Conservation (phyloP, 1,284 basidiomycete genomes). For the Pseudozyma sp. region DNA sequence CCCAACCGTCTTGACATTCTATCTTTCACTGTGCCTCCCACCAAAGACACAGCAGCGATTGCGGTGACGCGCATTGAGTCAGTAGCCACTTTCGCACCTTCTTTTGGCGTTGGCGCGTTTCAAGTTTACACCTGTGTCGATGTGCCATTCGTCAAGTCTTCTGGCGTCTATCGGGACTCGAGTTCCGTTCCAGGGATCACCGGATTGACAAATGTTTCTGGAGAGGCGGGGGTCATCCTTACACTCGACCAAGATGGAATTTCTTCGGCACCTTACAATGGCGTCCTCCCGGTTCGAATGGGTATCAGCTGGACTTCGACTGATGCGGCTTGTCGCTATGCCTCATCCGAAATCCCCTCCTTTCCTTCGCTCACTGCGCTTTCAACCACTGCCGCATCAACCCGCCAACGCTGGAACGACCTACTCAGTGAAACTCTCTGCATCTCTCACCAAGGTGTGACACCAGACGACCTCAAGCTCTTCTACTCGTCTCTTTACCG, state of each 20-base stretch:
- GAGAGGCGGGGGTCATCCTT: conserved; percentile 22
- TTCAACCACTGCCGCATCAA: conserved; percentile 1
- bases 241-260: conserved; percentile 16
- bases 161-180: conserved; percentile 5
- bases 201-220: conserved; percentile 8
- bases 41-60: neutral
- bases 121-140: conserved; percentile 37
- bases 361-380: conserved; percentile 15
- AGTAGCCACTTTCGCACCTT: conserved; percentile 26
- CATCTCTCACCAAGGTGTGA: conserved; percentile 20
- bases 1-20: conserved; percentile 23
- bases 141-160: conserved; percentile 17
- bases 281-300: conserved; percentile 23
- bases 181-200: neutral
- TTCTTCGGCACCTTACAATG: conserved; percentile 1
- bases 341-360: conserved; percentile 27
- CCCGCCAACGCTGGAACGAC: conserved; percentile 29
- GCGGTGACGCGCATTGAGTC: conserved; percentile 22
- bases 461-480: conserved; percentile 69
- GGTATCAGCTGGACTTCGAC: conserved; percentile 41
- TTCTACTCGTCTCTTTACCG: conserved; percentile 76
- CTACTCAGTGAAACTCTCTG: conserved; percentile 19
- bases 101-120: conserved; percentile 36
- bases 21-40: conserved; percentile 4
- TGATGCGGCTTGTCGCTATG: conserved; percentile 36